These are phyloP conservation scores for Yamadazyma nakazawae DNA, from an alignment of 805 yeast genomes.

Conservation along the genomic window DNA sequence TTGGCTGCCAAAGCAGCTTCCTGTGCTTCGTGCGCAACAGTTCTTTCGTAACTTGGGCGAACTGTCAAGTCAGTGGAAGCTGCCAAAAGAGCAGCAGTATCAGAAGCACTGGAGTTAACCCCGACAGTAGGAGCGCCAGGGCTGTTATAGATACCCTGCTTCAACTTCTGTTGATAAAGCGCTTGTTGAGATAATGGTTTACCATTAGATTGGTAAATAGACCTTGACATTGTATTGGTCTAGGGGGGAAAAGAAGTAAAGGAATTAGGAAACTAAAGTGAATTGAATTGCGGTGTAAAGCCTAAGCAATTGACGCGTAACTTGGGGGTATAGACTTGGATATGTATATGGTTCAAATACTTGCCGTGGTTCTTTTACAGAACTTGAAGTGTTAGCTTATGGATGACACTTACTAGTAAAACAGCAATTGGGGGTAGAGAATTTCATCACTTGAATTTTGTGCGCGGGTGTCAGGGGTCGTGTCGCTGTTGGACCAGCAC, in stretches of 20 bases:
- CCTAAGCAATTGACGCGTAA: not conserved
- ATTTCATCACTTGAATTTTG: conserved; percentile 4
- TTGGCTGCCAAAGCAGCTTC: conserved; percentile 55
- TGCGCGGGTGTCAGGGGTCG: conserved; percentile 2
- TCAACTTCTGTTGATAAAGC: conserved; percentile 66
- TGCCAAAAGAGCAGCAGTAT: conserved; percentile 75
- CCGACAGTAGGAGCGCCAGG: conserved; percentile 50
- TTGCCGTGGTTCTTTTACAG: not conserved
- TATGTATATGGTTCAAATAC: no score
- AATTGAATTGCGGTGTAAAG: not conserved
- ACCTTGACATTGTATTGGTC: conserved; percentile 27
- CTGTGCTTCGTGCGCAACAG: conserved; percentile 59
- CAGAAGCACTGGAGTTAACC: conserved; percentile 66
- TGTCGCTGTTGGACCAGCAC: not conserved
- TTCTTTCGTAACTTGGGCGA: conserved; percentile 58
- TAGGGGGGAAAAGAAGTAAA: not conserved
- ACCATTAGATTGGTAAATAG: conserved; percentile 65
- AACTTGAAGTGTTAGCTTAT: not conserved
- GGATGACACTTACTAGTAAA: conserved; percentile 2
- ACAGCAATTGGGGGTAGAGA: conserved; percentile 7
- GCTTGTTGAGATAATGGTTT: conserved; percentile 74
- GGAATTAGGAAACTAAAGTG: not conserved
- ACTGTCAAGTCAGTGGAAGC: conserved; percentile 62
- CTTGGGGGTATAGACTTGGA: not conserved
- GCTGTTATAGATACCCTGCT: conserved; percentile 62